Evolutionary conservation across 306 rosid genomes (phyloP).

Genomic region (Delonix regia): DNA sequence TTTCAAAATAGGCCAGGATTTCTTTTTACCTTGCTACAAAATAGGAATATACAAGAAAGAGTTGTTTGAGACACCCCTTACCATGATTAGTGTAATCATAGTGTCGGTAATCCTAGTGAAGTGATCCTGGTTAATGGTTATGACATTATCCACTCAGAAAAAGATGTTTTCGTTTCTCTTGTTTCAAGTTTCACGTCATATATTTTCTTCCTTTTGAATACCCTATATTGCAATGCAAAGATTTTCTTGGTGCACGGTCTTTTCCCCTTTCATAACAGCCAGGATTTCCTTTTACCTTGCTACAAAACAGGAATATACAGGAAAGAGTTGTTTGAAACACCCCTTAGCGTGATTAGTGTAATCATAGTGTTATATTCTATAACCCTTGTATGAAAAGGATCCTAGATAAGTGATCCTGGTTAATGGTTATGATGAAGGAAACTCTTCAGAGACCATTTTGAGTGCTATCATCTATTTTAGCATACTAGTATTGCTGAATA

Average conservation of each 20-base stretch:
- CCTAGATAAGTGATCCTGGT: conserved; percentile 4
- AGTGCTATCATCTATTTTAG: conserved; percentile 5
- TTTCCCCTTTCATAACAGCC: background rate
- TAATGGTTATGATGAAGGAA: conserved; percentile 9
- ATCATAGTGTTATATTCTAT: background rate
- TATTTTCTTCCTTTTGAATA: conserved; percentile 12
- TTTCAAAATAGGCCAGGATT: background rate
- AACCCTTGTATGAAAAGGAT: background rate
- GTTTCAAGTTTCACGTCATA: too few relatives aligned
- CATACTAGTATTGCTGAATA: background rate
- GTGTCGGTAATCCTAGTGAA: background rate
- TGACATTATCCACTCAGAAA: too few relatives aligned
- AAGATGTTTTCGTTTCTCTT: too few relatives aligned
- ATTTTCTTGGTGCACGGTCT: background rate
- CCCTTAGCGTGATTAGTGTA: background rate
- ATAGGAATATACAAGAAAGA: background rate
- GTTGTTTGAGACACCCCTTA: background rate
- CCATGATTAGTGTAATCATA: background rate
- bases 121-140: conserved; percentile 12
- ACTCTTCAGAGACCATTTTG: conserved; percentile 2
- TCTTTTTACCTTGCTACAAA: background rate
- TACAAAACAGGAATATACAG: background rate
- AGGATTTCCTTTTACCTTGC: background rate
- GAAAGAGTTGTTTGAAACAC: background rate
- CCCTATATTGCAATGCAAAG: background rate